Percentiles rank a stretch among this genome's conserved stretches.
These are phyloP conservation scores for Dioscorea alata DNA, from an alignment of 106 monocot species.

Conservation along the genomic window DNA sequence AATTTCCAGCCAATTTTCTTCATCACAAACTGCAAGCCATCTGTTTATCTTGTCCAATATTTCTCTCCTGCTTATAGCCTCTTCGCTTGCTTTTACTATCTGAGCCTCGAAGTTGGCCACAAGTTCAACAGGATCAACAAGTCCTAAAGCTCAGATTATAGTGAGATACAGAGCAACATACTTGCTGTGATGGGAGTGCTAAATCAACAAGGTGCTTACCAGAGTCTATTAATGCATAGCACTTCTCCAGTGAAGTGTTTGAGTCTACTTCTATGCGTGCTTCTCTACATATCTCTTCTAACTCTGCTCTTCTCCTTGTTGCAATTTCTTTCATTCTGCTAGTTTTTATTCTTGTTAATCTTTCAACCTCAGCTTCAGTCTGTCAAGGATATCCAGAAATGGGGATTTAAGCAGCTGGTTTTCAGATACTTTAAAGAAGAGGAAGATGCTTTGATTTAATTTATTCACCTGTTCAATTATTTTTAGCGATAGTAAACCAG, in stretches of 20 bases:
- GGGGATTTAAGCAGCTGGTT: neutral
- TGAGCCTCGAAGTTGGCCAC: constrained; percentile 60
- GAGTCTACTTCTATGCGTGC: constrained; percentile 82
- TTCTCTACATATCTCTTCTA: constrained; percentile 76
- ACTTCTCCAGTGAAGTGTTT: constrained; percentile 76
- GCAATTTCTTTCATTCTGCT: constrained; percentile 93
- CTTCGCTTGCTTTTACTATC: constrained; percentile 60
- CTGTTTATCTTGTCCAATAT: constrained; percentile 57
- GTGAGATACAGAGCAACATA: neutral
- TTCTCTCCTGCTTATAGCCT: constrained; percentile 48
- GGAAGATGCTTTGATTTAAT: neutral
- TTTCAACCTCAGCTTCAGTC: constrained; percentile 73
- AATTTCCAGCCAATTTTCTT: constrained; percentile 86
- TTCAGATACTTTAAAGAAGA: neutral
- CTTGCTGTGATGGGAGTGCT: neutral
- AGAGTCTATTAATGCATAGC: constrained; percentile 73
- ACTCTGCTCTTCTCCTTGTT: constrained; percentile 60
- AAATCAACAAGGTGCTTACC: constrained; percentile 25
- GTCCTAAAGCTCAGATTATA: constrained; percentile 29
- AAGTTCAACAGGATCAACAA: constrained; percentile 80
- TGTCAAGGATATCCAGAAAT: constrained; percentile 13
- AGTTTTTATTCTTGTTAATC: constrained; percentile 67
- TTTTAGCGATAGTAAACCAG: constrained; percentile 55
- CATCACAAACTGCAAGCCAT: constrained; percentile 71
- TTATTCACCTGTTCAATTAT: constrained; percentile 59